These are phyloP conservation scores for Taphrina populina DNA, from an alignment of 1,139 yeast species.

Conservation along the genomic window DNA sequence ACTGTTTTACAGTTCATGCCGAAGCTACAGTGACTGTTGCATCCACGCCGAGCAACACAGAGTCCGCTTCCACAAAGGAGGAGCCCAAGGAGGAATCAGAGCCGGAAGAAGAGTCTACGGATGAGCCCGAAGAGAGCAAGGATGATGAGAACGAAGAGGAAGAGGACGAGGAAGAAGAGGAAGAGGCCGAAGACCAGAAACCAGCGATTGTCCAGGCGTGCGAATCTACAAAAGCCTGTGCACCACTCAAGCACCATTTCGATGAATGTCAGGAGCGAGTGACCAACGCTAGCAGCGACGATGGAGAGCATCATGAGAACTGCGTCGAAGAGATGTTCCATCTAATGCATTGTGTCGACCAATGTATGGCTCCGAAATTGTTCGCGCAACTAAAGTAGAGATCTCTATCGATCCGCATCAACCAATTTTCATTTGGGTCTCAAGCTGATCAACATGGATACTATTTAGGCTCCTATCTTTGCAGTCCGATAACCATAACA, in stretches of 20 bases:
- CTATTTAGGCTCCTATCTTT: no score
- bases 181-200: slow-evolving; percentile 48
- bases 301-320: slow-evolving; percentile 48
- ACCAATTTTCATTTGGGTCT: no score
- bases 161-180: slow-evolving; percentile 51
- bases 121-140: slow-evolving; percentile 1
- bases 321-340: slow-evolving; percentile 98
- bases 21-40: slow-evolving; percentile 25
- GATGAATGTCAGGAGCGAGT: slow-evolving; percentile 95
- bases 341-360: slow-evolving; percentile 74
- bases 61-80: slow-evolving; percentile 21
- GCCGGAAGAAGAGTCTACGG: not conserved
- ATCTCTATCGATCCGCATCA: no score
- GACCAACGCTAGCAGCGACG: slow-evolving; percentile 74
- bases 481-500: no score
- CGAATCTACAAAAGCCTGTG: slow-evolving; percentile 63
- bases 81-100: slow-evolving; percentile 12
- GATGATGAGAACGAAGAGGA: slow-evolving; percentile 24
- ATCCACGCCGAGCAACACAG: slow-evolving; percentile 28
- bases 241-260: slow-evolving; percentile 80
- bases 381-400: slow-evolving; percentile 81
- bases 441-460: no score
- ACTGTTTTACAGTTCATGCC: slow-evolving; percentile 29
- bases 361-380: slow-evolving; percentile 88
- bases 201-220: slow-evolving; percentile 44